Conservation (phyloP, 192 early-diverging fungal species). For the Dissophora ornata region DNA sequence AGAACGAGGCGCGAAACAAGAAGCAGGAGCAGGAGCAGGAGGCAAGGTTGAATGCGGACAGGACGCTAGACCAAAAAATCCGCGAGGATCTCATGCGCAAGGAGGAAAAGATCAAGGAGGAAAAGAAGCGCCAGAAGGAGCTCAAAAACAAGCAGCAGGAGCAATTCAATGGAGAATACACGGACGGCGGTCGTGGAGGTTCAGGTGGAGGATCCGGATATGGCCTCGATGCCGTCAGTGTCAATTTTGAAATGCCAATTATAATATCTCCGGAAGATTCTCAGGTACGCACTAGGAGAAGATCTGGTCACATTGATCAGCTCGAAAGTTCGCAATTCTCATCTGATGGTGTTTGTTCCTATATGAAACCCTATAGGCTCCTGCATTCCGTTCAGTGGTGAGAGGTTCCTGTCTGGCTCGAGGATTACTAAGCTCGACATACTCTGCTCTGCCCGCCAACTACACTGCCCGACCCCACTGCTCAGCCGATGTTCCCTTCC, state of each 20-base stretch:
- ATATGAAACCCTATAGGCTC: too few relatives aligned
- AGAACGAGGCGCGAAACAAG: slow-evolving; percentile 47
- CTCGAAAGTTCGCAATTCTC: too few relatives aligned
- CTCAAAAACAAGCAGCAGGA: slow-evolving; percentile 50
- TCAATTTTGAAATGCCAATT: slow-evolving; percentile 54
- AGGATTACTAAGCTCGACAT: slow-evolving; percentile 52
- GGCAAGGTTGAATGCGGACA: slow-evolving; percentile 27
- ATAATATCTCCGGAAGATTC: slow-evolving; percentile 53
- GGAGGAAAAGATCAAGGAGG: slow-evolving; percentile 57
- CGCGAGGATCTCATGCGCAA: slow-evolving; percentile 55
- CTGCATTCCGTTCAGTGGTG: slow-evolving; percentile 43
- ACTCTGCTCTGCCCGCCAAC: slow-evolving; percentile 52
- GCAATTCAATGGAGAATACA: slow-evolving; percentile 41
- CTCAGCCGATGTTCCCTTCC: slow-evolving; percentile 39
- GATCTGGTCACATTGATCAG: too few relatives aligned
- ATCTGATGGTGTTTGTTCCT: too few relatives aligned
- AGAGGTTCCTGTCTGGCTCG: slow-evolving; percentile 41
- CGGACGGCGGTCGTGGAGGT: slow-evolving; percentile 14
- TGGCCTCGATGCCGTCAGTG: slow-evolving; percentile 37
- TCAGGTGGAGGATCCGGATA: slow-evolving; percentile 43
- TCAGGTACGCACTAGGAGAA: slow-evolving; percentile 26
- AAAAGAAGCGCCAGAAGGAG: slow-evolving; percentile 51
- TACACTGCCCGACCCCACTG: slow-evolving; percentile 47
- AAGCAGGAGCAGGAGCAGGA: slow-evolving; percentile 49
- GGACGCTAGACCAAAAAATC: slow-evolving; percentile 51